Evolutionary conservation across 2,329 filamentous ascomycete species (phyloP).

Genomic region (Colletotrichum phormii): DNA sequence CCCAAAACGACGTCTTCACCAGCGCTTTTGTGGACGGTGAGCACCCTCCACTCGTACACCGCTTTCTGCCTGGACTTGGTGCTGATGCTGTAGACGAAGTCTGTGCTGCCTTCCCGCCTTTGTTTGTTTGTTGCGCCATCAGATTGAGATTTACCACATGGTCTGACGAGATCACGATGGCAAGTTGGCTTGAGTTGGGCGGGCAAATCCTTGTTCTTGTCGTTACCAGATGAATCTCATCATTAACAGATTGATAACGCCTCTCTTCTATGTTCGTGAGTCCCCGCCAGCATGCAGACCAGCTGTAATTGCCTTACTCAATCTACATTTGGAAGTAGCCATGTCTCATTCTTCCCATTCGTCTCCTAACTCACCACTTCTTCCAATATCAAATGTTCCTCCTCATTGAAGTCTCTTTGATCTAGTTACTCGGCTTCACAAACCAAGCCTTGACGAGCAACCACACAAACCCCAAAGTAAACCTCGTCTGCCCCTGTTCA

Average conservation of each 20-base stretch:
- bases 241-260: not conserved
- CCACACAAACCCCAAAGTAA: conserved; percentile 50
- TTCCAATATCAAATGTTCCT: not conserved
- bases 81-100: not conserved
- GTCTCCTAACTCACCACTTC: too few species aligned
- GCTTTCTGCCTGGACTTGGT: conserved; percentile 9
- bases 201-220: not conserved
- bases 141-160: not conserved
- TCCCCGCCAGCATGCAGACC: too few species aligned
- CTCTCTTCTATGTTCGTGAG: too few species aligned
- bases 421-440: conserved; percentile 32
- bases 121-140: not conserved
- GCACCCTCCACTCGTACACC: conserved; percentile 27
- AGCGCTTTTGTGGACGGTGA: conserved; percentile 13
- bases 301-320: too few species aligned
- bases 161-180: not conserved
- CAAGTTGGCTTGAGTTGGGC: not conserved
- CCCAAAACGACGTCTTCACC: conserved; percentile 2
- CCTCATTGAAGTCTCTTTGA: conserved; percentile 12
- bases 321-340: too few species aligned
- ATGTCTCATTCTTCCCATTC: too few species aligned
- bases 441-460: conserved; percentile 51
- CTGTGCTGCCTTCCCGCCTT: not conserved
- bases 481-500: conserved; percentile 47
- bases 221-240: not conserved